Evolutionary conservation across 441 rosid genomes (phyloP).

Genomic region (Breynia disticha): DNA sequence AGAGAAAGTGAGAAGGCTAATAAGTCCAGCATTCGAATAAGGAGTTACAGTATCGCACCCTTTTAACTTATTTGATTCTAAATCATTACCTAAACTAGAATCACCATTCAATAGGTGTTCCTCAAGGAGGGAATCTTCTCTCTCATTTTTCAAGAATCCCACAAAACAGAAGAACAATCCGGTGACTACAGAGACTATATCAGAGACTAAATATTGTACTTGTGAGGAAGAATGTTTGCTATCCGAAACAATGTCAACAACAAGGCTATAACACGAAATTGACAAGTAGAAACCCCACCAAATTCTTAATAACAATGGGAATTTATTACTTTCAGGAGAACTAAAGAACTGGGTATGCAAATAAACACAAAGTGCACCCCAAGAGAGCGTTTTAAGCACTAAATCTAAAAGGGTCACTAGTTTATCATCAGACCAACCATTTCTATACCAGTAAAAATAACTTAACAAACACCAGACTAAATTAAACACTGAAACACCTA

Average conservation of each 20-base stretch:
- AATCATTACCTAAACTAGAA: slow-evolving; percentile 20
- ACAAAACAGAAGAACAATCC: slow-evolving; percentile 52
- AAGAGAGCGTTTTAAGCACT: slow-evolving; percentile 42
- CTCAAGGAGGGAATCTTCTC: slow-evolving; percentile 28
- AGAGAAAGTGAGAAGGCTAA: slow-evolving; percentile 54
- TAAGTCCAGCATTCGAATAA: slow-evolving; percentile 49
- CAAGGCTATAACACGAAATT: slow-evolving; percentile 50
- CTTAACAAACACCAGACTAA: slow-evolving; percentile 34
- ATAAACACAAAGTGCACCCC: slow-evolving; percentile 45
- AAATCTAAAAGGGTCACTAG: slow-evolving; percentile 51
- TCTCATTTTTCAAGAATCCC: slow-evolving; percentile 36
- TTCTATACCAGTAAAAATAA: slow-evolving; percentile 44
- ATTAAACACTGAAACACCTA: slow-evolving; percentile 39
- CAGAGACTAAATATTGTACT: slow-evolving; percentile 33
- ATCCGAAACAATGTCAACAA: slow-evolving; percentile 36
- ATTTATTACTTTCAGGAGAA: slow-evolving; percentile 19
- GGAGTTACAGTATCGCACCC: slow-evolving; percentile 43
- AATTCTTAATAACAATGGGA: slow-evolving; percentile 46
- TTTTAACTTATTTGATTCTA: slow-evolving; percentile 21
- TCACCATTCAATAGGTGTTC: slow-evolving; percentile 53
- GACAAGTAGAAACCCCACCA: slow-evolving; percentile 64
- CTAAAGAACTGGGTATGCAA: slow-evolving; percentile 22
- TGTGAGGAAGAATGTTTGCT: slow-evolving; percentile 19
- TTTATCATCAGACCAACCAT: slow-evolving; percentile 40
- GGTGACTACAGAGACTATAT: slow-evolving; percentile 34